These are phyloP conservation scores for Reutealis trisperma DNA, from an alignment of 345 rosid genomes.

Conservation along the genomic window DNA sequence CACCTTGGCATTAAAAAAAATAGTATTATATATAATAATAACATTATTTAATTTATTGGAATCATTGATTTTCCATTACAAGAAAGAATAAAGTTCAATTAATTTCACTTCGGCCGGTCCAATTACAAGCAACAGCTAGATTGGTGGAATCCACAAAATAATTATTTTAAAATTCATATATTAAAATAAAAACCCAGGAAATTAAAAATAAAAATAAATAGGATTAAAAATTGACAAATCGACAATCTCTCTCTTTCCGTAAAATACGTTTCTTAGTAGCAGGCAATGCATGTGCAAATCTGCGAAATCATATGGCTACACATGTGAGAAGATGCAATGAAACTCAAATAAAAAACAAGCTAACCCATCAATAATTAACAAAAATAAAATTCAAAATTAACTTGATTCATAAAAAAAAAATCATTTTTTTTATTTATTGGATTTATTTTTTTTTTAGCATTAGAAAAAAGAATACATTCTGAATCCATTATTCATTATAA, in stretches of 20 bases:
- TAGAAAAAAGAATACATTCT: too few species aligned
- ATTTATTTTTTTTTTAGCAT: too few species aligned
- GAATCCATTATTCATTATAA: too few species aligned
- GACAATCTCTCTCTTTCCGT: neutral
- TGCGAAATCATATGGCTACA: neutral
- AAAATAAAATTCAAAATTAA: too few species aligned
- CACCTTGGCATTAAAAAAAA: neutral
- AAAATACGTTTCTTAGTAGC: neutral
- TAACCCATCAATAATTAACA: neutral
- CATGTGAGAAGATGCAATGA: neutral
- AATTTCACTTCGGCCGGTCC: neutral
- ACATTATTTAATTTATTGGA: neutral
- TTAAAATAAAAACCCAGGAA: neutral
- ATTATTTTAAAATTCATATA: neutral
- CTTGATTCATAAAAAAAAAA: too few species aligned
- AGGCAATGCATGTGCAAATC: conserved; percentile 24
- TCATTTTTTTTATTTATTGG: too few species aligned
- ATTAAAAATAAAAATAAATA: too few species aligned
- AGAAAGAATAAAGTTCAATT: neutral
- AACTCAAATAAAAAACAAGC: neutral
- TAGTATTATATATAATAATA: too few species aligned
- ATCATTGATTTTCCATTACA: neutral
- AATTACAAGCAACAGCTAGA: neutral
- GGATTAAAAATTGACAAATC: neutral
- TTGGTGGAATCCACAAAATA: neutral